Percentiles rank a stretch among this genome's conserved stretches.
phyloP scores from a whole-genome alignment of 345 rosid genomes.

The Erucastrum elatum region DNA sequence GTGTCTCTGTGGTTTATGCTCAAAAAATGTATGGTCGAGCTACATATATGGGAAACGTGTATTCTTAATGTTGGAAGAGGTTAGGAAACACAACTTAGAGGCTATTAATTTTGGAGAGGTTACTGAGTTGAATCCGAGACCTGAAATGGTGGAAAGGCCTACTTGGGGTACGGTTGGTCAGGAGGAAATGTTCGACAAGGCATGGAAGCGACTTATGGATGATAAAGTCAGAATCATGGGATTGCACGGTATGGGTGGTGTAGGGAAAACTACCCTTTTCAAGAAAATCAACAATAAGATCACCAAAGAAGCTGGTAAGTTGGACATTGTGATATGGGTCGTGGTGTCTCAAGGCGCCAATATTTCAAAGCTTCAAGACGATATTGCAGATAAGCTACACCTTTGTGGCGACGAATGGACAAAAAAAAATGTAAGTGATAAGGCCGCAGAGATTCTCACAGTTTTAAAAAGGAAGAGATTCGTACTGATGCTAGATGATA shows the following conservation, averaged over 20 bases:
- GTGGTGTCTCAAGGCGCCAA: conserved; percentile 15
- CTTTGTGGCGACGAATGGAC: not conserved
- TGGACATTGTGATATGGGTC: conserved; percentile 26
- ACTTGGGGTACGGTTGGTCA: conserved; percentile 14
- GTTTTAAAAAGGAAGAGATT: not conserved
- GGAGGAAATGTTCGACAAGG: conserved; percentile 13
- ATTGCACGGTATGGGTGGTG: conserved; percentile 30
- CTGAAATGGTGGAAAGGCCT: not conserved
- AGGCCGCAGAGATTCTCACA: not conserved
- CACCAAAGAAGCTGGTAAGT: not conserved
- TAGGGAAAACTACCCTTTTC: conserved; percentile 41
- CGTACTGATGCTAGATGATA: conserved; percentile 19
- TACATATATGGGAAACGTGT: conserved; percentile 1
- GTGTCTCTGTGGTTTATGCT: conserved; percentile 6
- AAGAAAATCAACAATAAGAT: conserved; percentile 28
- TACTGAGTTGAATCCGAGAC: not conserved
- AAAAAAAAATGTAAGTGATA: not conserved
- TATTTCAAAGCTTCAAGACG: conserved; percentile 11
- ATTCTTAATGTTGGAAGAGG: not conserved
- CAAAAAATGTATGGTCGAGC: not conserved
- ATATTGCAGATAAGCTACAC: conserved; percentile 3
- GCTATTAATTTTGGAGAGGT: conserved; percentile 2
- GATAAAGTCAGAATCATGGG: conserved; percentile 9
- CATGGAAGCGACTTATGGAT: conserved; percentile 4
- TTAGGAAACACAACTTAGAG: not conserved